Percentiles rank a stretch among this genome's conserved stretches.
These are phyloP conservation scores for Neovahlkampfia damariscottae DNA, from an alignment of 78 protist genomes.

Conservation along the genomic window DNA sequence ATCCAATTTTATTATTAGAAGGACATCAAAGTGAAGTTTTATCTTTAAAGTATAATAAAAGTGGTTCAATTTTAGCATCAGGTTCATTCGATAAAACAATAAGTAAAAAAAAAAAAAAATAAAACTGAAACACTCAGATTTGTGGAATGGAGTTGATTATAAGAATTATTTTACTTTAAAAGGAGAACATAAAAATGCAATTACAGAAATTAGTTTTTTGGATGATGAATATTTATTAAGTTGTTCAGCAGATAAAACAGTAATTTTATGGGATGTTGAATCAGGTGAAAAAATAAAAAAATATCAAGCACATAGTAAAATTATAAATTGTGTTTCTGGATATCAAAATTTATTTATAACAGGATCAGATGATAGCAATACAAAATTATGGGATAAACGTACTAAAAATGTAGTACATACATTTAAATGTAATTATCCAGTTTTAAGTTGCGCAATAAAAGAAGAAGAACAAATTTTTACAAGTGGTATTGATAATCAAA, in stretches of 20 bases:
- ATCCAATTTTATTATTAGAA: not conserved
- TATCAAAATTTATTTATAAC: not conserved
- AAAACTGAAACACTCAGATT: no score
- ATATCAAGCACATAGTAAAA: not conserved
- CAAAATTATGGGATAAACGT: slow-evolving; percentile 19
- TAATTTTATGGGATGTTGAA: slow-evolving; percentile 17
- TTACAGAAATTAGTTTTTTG: not conserved
- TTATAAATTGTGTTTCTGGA: slow-evolving; percentile 9
- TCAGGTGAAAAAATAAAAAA: not conserved
- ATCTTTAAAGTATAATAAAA: not conserved
- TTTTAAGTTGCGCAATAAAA: slow-evolving; percentile 10
- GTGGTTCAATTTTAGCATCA: not conserved
- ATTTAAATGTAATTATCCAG: slow-evolving; percentile 2
- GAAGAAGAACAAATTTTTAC: slow-evolving; percentile 1
- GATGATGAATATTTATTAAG: not conserved
- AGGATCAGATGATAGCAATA: slow-evolving; percentile 17
- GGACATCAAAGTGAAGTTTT: not conserved
- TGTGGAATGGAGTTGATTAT: not conserved
- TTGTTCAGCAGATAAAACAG: slow-evolving; percentile 12
- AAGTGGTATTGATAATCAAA: slow-evolving; percentile 17
- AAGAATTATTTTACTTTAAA: not conserved
- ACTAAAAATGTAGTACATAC: not conserved
- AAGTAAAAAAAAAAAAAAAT: not conserved
- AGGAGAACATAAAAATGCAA: not conserved
- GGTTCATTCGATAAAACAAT: not conserved